A percentile compares a stretch with the other conserved stretches of the same genome.
Evolutionary conservation across 352 stramenopile species (phyloP).

Genomic region (Phytophthora lateralis): DNA sequence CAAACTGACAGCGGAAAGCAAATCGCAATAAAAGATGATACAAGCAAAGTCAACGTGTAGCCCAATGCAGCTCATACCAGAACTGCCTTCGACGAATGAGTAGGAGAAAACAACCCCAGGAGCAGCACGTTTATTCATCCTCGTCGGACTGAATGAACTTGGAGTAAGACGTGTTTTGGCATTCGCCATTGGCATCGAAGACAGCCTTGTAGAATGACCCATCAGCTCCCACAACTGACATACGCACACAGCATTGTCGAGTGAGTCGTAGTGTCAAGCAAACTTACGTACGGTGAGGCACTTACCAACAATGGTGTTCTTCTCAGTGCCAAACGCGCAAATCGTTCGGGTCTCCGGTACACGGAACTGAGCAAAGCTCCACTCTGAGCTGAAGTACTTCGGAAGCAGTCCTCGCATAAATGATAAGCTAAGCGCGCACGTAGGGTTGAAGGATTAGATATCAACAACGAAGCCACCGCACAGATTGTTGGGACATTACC

Average conservation of each 20-base stretch:
- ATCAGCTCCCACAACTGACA: slow-evolving; percentile 80
- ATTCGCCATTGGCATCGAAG: slow-evolving; percentile 88
- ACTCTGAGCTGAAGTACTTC: slow-evolving; percentile 95
- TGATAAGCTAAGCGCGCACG: slow-evolving; percentile 58
- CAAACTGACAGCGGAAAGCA: slow-evolving; percentile 27
- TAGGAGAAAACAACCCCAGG: slow-evolving; percentile 11
- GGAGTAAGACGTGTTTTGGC: slow-evolving; percentile 90
- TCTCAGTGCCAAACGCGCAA: slow-evolving; percentile 92
- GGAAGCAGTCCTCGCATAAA: slow-evolving; percentile 91
- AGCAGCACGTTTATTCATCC: slow-evolving; percentile 65
- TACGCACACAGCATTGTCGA: slow-evolving; percentile 7
- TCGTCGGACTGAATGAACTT: slow-evolving; percentile 91
- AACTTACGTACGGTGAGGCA: neutral
- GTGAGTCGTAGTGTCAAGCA: neutral
- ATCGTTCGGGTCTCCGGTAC: slow-evolving; percentile 92
- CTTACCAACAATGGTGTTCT: slow-evolving; percentile 93
- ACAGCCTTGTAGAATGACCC: slow-evolving; percentile 91
- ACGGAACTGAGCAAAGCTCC: slow-evolving; percentile 94
- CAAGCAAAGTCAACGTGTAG: slow-evolving; percentile 34
- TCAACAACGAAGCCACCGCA: neutral
- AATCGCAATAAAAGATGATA: slow-evolving; percentile 48
- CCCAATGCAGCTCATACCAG: slow-evolving; percentile 19
- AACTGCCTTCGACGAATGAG: slow-evolving; percentile 23
- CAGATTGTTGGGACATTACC: slow-evolving; percentile 31
- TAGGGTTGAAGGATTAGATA: slow-evolving; percentile 3